phyloP scores from a whole-genome alignment of 371 early-diverging fungal genomes.

The Mortierella sp. region DNA sequence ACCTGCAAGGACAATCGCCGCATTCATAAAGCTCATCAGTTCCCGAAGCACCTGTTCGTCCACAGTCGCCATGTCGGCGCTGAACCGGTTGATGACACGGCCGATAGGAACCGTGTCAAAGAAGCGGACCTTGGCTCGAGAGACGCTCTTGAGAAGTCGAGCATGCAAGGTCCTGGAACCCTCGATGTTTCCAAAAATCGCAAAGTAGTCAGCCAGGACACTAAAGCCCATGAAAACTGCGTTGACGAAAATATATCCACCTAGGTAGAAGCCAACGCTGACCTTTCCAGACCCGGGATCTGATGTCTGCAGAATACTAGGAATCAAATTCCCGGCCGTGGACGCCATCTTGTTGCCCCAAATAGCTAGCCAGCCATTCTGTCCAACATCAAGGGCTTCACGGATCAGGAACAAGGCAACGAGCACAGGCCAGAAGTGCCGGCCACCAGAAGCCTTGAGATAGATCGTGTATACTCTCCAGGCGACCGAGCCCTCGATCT shows the following conservation, averaged over 20 bases:
- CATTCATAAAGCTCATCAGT: slow-evolving; percentile 54
- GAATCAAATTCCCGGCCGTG: slow-evolving; percentile 23
- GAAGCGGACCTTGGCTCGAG: slow-evolving; percentile 76
- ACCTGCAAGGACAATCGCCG: slow-evolving; percentile 63
- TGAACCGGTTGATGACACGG: slow-evolving; percentile 87
- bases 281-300: slow-evolving; percentile 16
- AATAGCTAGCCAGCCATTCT: slow-evolving; percentile 50
- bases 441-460: slow-evolving; percentile 73
- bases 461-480: slow-evolving; percentile 72
- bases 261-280: slow-evolving; percentile 57
- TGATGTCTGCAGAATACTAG: slow-evolving; percentile 17
- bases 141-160: slow-evolving; percentile 59
- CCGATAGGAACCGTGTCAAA: slow-evolving; percentile 90
- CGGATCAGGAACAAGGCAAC: slow-evolving; percentile 61
- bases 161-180: slow-evolving; percentile 61
- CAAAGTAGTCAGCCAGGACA: slow-evolving; percentile 47
- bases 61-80: slow-evolving; percentile 65
- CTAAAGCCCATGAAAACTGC: slow-evolving; percentile 42
- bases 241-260: slow-evolving; percentile 62
- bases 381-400: slow-evolving; percentile 61
- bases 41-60: slow-evolving; percentile 60
- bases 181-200: slow-evolving; percentile 58
- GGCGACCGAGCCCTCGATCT: slow-evolving; percentile 72
- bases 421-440: slow-evolving; percentile 60
- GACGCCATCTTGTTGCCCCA: slow-evolving; percentile 37